Evolutionary conservation across 352 stramenopile genomes (phyloP).

Genomic region (Phytopythium oedochilum): DNA sequence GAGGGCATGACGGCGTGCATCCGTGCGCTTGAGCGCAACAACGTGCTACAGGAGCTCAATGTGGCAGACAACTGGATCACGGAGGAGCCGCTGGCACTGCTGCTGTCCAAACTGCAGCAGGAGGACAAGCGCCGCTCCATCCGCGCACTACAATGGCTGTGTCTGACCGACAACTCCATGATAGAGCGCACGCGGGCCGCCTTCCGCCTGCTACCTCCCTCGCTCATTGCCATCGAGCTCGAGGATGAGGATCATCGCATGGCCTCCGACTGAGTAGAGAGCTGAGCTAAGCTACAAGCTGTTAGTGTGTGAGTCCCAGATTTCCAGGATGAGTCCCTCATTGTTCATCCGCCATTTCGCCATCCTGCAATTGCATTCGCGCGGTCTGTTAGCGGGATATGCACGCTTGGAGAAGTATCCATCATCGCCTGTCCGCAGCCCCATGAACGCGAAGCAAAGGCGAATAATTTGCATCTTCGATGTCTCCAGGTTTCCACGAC

Average conservation of each 20-base stretch:
- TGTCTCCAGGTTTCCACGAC: too few relatives aligned
- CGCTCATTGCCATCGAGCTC: constrained; percentile 36
- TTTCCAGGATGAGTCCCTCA: too few relatives aligned
- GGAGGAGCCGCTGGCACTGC: constrained; percentile 54
- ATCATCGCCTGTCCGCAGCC: too few relatives aligned
- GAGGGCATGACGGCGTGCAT: constrained; percentile 65
- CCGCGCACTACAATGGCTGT: constrained; percentile 41
- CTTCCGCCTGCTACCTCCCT: constrained; percentile 22
- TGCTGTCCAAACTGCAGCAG: constrained; percentile 30
- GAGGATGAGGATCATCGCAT: constrained; percentile 30
- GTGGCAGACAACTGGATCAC: constrained; percentile 71
- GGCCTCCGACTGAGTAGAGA: not conserved
- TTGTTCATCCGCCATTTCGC: too few relatives aligned
- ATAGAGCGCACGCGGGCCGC: constrained; percentile 35
- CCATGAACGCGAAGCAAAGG: too few relatives aligned
- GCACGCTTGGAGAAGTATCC: too few relatives aligned
- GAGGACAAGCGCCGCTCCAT: constrained; percentile 16
- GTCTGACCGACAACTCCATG: constrained; percentile 55
- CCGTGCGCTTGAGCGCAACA: constrained; percentile 49
- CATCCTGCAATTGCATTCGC: too few relatives aligned
- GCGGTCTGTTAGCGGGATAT: too few relatives aligned
- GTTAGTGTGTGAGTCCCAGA: not conserved
- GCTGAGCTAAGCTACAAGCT: not conserved
- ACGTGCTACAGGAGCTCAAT: constrained; percentile 58
- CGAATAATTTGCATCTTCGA: too few relatives aligned